Percentiles rank a stretch among this genome's conserved stretches.
phyloP scores from a whole-genome alignment of 2,329 filamentous ascomycete genomes.

The Epichloe coenophiala region DNA sequence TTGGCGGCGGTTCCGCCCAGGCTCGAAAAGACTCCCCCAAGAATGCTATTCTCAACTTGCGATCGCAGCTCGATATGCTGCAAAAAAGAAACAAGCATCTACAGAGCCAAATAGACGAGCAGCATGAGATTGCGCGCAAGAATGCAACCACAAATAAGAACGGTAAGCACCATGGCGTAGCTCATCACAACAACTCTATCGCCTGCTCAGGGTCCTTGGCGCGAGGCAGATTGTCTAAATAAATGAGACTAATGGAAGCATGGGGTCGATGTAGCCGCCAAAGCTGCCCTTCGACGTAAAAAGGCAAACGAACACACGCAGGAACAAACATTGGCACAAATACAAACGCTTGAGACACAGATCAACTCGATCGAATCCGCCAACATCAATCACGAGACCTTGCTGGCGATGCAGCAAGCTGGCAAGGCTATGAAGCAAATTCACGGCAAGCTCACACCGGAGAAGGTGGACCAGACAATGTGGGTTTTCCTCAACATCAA shows the following conservation, averaged over 20 bases:
- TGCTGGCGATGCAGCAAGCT: conserved; percentile 86
- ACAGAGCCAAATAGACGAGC: conserved; percentile 83
- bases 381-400: conserved; percentile 96
- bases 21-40: conserved; percentile 94
- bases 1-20: conserved; percentile 69
- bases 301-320: conserved; percentile 86
- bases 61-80: conserved; percentile 89
- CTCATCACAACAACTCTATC: background rate
- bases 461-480: conserved; percentile 94
- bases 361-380: conserved; percentile 95
- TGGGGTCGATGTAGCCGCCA: conserved; percentile 50
- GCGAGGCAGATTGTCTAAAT: conserved; percentile 7
- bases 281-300: conserved; percentile 82
- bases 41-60: conserved; percentile 82
- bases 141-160: conserved; percentile 78
- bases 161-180: conserved; percentile 40
- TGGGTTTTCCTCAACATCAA: conserved; percentile 32
- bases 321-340: conserved; percentile 81
- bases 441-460: conserved; percentile 77
- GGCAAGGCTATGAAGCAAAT: conserved; percentile 86
- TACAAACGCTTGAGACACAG: conserved; percentile 84
- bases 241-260: conserved; percentile 9
- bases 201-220: background rate
- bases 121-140: conserved; percentile 79
- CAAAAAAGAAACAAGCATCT: conserved; percentile 91